Percentiles rank a stretch among this genome's conserved stretches.
These are phyloP conservation scores for Eucalyptus erythrocorys DNA, from an alignment of 345 rosid species.

Conservation along the genomic window DNA sequence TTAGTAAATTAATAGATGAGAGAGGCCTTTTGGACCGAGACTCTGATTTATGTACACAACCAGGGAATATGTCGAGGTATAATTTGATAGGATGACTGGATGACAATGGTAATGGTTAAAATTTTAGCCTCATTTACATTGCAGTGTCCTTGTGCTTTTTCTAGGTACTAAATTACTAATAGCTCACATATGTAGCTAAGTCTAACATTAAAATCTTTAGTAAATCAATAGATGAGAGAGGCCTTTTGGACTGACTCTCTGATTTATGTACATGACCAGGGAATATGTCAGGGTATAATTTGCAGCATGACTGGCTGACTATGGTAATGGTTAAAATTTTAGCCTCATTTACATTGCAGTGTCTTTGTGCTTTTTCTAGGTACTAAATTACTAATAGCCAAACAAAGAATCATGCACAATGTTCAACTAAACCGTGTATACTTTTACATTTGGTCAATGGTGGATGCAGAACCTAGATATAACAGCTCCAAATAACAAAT, in stretches of 20 bases:
- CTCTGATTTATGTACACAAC: neutral
- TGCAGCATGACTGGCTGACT: neutral
- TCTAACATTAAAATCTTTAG: neutral
- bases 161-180: neutral
- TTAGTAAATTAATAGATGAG: neutral
- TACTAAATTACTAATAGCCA: neutral
- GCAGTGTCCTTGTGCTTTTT: neutral
- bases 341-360: neutral
- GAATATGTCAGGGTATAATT: neutral
- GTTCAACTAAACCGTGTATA: neutral
- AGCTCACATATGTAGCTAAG: neutral
- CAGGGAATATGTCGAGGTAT: neutral
- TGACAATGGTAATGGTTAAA: neutral
- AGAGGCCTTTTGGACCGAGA: neutral
- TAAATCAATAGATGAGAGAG: neutral
- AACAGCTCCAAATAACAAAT: neutral
- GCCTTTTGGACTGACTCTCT: neutral
- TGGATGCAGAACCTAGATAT: neutral
- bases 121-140: neutral
- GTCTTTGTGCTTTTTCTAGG: neutral
- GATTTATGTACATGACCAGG: neutral
- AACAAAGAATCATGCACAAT: neutral
- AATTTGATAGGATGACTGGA: neutral
- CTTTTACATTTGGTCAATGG: neutral
- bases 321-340: neutral